Conservation (phyloP, 139 green algal species). For the Ettlia oleoabundans region DNA sequence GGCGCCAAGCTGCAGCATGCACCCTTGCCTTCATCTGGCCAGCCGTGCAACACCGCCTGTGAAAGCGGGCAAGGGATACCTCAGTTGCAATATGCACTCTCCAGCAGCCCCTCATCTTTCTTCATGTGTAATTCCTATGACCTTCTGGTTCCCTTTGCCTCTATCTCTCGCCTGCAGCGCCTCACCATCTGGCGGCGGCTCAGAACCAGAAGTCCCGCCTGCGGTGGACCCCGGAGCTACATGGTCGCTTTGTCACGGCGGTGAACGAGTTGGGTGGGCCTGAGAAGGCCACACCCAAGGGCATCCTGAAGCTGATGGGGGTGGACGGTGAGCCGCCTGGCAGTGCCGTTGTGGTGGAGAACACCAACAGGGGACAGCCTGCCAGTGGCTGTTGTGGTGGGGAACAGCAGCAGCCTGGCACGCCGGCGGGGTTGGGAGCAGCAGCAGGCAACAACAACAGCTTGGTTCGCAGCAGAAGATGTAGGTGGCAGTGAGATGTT, state of each 20-base stretch:
- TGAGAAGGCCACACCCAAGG: constrained; percentile 65
- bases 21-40: not conserved
- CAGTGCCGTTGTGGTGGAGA: not conserved
- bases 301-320: constrained; percentile 66
- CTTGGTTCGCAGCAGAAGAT: no score
- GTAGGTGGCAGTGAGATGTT: no score
- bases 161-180: not conserved
- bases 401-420: no score
- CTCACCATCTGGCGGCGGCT: not conserved
- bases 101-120: not conserved
- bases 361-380: not conserved
- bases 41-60: no score
- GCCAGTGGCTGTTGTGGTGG: not conserved
- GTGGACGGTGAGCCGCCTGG: constrained; percentile 39
- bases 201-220: constrained; percentile 59
- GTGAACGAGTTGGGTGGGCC: constrained; percentile 72
- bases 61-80: no score
- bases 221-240: constrained; percentile 81
- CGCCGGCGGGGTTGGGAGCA: no score
- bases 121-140: not conserved
- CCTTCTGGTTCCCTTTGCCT: not conserved
- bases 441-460: no score
- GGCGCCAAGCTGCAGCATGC: no score
- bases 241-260: constrained; percentile 72
- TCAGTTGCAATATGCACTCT: no score